Evolutionary conservation across 768 basidiomycete genomes (phyloP), one percentile per base, ranked within the genome.

Genomic region (Russula emetica): DNA sequence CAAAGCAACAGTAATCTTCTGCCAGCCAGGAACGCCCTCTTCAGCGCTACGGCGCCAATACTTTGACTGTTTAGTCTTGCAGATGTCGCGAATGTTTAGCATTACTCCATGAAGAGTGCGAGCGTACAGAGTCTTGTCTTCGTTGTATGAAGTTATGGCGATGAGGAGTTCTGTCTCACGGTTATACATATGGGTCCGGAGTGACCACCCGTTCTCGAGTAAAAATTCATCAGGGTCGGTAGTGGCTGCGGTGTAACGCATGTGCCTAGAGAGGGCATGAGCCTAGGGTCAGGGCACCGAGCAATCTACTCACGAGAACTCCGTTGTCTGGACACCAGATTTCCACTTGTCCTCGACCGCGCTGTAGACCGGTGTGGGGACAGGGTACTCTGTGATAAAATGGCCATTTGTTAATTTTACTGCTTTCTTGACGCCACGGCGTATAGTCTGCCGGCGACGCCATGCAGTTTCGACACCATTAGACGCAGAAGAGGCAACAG

Each of bases 21-120:
- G 91, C 95, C 95, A 98, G 11, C 81, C 86, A 44, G 92, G 90
- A 59, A 82, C 81, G 50, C 92, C 91, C 72, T 92, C 90, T 74
- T 92, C 90, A 11, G 92, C 87, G 57, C 82, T 82, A 63, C 85
- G 82, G 50, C 87, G 82, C 92, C 94, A 94, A 76, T 89, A 96
- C 74, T 94, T 94, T 66, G 89, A 92, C 71, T 90, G 89, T 74
- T 95, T 95, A 47, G 92, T 94, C 77, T 90, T 94, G 83, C 94
- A 95, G 69, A 98, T 98, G 70, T 98, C 90, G 68, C 95, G 90
- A 66, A 98, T 96, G 75, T 99, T 98, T 66, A 96, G 75, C 95
- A 98, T 98, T 70, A 98, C 88, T 67, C 92, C 92, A 71, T 98
- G 96, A 45, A 98, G 79, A 0, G 96, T 98, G 67, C 90, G 87